A percentile compares a stretch with the other conserved stretches of the same genome.
Conservation (phyloP, 2,329 filamentous ascomycete genomes). For the Orbilia brochopaga region DNA sequence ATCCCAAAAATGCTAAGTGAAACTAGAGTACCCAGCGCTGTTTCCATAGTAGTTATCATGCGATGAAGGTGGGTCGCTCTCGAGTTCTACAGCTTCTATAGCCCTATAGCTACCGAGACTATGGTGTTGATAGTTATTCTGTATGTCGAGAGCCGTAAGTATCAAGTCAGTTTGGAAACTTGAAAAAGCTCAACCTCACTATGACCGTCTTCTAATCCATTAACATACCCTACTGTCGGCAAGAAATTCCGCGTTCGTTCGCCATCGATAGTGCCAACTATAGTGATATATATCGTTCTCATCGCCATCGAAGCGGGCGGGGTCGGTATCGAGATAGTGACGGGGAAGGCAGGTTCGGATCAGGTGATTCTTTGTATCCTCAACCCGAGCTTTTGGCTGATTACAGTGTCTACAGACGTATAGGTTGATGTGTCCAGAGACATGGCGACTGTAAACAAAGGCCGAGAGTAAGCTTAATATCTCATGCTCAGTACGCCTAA, state of each 20-base stretch:
- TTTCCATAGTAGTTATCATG: constrained; percentile 7
- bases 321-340: constrained; percentile 33
- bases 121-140: constrained; percentile 32
- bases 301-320: constrained; percentile 39
- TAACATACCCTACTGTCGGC: constrained; percentile 30
- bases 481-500: background rate
- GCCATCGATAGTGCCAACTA: constrained; percentile 46
- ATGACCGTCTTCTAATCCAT: too few species aligned
- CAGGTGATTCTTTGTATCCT: constrained; percentile 45
- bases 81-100: constrained; percentile 15
- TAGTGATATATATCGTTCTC: constrained; percentile 40
- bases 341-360: constrained; percentile 39
- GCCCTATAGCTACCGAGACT: constrained; percentile 28
- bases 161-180: background rate
- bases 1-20: constrained; percentile 1
- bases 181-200: too few species aligned
- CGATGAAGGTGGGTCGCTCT: background rate
- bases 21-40: constrained; percentile 10
- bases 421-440: constrained; percentile 46
- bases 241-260: constrained; percentile 39
- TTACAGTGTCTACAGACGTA: constrained; percentile 41
- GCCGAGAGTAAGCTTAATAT: background rate
- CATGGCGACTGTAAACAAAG: constrained; percentile 23
- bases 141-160: background rate
- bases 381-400: constrained; percentile 33